Evolutionary conservation across 2,329 filamentous ascomycete genomes (phyloP).

Genomic region (Sarocladiaceae sp.): DNA sequence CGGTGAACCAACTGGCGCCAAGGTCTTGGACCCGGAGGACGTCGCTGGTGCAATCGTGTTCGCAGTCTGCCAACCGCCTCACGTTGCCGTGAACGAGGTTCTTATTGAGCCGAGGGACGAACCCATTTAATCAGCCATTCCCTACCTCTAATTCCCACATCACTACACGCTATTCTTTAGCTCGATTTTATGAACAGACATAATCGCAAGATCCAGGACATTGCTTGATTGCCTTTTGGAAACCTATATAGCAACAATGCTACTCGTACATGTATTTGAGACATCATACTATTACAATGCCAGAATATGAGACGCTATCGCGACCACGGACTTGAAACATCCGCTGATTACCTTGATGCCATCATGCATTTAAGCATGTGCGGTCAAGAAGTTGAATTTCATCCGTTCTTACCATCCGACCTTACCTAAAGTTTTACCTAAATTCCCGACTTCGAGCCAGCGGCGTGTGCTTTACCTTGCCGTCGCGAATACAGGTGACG

Average conservation of each 20-base stretch:
- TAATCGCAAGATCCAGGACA: too few relatives aligned
- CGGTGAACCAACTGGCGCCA: constrained; percentile 69
- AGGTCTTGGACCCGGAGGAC: constrained; percentile 70
- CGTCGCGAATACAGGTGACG: too few relatives aligned
- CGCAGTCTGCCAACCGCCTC: constrained; percentile 67
- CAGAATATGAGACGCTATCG: too few relatives aligned
- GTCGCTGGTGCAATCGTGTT: constrained; percentile 71
- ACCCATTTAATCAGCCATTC: constrained; percentile 49
- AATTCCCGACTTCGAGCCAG: too few relatives aligned
- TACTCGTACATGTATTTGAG: not conserved
- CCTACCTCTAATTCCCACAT: not conserved
- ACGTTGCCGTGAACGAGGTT: constrained; percentile 77
- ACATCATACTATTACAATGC: not conserved
- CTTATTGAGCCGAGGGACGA: constrained; percentile 75
- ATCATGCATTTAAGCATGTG: too few relatives aligned
- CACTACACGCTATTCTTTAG: too few relatives aligned
- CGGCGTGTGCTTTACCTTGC: too few relatives aligned
- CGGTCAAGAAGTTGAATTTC: not conserved
- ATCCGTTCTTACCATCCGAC: not conserved
- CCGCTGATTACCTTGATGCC: too few relatives aligned
- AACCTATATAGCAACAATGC: constrained; percentile 5
- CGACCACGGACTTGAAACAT: too few relatives aligned
- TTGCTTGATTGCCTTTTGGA: too few relatives aligned
- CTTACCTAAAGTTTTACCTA: not conserved
- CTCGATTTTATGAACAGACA: too few relatives aligned